Conservation (phyloP, 352 stramenopile species). For the Globisporangium perplexum region DNA sequence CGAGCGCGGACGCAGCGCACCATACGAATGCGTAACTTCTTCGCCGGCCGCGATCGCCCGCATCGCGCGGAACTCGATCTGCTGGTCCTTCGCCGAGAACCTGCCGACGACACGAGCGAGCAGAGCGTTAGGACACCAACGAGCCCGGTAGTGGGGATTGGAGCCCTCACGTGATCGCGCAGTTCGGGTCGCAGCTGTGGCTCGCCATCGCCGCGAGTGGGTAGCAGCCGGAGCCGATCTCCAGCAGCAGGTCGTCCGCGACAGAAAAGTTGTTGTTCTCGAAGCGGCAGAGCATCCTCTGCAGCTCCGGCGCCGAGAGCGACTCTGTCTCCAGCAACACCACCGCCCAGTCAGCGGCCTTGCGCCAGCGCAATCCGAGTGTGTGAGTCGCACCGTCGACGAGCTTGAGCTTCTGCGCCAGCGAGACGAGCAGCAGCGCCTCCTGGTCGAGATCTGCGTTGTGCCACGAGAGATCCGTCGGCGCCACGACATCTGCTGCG, state of each 20-base stretch:
- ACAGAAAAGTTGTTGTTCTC: conserved; percentile 80
- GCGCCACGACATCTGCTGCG: conserved; percentile 2
- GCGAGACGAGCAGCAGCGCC: conserved; percentile 34
- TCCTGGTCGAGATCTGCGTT: conserved; percentile 46
- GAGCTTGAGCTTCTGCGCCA: conserved; percentile 50
- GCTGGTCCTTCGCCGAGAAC: conserved; percentile 36
- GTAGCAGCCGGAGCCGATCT: conserved; percentile 56
- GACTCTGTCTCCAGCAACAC: conserved; percentile 8
- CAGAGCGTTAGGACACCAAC: no score
- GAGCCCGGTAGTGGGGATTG: no score
- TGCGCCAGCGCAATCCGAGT: background rate
- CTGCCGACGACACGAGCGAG: conserved; percentile 5
- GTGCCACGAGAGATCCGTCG: conserved; percentile 46
- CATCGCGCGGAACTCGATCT: conserved; percentile 52
- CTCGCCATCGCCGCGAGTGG: conserved; percentile 71
- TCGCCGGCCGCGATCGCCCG: conserved; percentile 32
- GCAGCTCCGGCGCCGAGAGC: conserved; percentile 27
- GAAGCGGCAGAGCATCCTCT: conserved; percentile 68
- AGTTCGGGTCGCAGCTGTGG: conserved; percentile 70
- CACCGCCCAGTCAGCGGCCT: background rate
- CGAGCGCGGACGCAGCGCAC: conserved; percentile 10
- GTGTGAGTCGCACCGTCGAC: conserved; percentile 29
- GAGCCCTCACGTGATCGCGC: conserved; percentile 47
- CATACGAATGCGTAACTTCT: conserved; percentile 65
- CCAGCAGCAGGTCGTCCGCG: conserved; percentile 50